A percentile compares a stretch with the other conserved stretches of the same genome.
phyloP scores from a whole-genome alignment of 2,329 filamentous ascomycete species.

The Fusarium pininemorale region DNA sequence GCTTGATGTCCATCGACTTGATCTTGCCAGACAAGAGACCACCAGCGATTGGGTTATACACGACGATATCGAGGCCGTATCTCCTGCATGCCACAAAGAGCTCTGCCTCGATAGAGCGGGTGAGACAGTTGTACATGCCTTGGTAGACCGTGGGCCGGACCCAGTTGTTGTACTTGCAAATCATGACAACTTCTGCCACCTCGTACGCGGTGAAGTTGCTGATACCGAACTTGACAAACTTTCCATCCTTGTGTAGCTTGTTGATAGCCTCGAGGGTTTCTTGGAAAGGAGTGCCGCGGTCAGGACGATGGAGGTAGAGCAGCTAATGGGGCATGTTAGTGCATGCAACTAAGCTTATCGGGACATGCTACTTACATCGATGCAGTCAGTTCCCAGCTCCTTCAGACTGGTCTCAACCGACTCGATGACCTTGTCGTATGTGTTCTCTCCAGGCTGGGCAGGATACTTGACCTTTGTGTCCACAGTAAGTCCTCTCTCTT shows the following conservation, averaged over 20 bases:
- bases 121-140: constrained; percentile 87
- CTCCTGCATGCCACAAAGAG: constrained; percentile 77
- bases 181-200: constrained; percentile 84
- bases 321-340: constrained; percentile 40
- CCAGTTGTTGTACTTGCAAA: constrained; percentile 82
- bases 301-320: constrained; percentile 53
- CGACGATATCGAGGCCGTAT: constrained; percentile 80
- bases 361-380: constrained; percentile 64
- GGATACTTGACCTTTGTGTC: constrained; percentile 83
- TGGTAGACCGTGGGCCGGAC: constrained; percentile 86
- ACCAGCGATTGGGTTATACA: constrained; percentile 85
- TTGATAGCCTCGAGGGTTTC: constrained; percentile 82
- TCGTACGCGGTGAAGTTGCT: constrained; percentile 90
- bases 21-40: constrained; percentile 84
- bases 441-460: constrained; percentile 64
- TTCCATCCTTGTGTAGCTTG: constrained; percentile 84
- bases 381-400: constrained; percentile 75
- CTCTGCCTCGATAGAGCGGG: constrained; percentile 78
- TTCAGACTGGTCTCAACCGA: constrained; percentile 74
- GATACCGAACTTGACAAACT: constrained; percentile 82
- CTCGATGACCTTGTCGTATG: constrained; percentile 69
- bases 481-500: constrained; percentile 77
- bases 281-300: constrained; percentile 75
- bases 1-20: constrained; percentile 70
- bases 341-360: background rate